phyloP scores from a whole-genome alignment of 768 basidiomycete genomes.

The Leccinum ochraceum region DNA sequence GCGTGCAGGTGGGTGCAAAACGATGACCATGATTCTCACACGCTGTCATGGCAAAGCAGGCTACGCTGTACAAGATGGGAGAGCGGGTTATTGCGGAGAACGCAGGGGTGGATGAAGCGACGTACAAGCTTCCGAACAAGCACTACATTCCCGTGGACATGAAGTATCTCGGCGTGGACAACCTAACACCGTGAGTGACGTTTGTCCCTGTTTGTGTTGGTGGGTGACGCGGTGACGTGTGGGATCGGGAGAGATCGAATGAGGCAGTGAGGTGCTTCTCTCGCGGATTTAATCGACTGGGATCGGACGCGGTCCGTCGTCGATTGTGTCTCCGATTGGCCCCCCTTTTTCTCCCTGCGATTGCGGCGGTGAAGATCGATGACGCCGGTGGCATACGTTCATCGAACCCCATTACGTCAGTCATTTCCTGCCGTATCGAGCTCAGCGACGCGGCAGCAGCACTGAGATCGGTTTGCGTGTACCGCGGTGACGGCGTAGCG shows the following conservation, averaged over 20 bases:
- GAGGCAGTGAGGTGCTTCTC: slow-evolving; percentile 1
- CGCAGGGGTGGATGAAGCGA: slow-evolving; percentile 53
- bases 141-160: slow-evolving; percentile 92
- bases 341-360: slow-evolving; percentile 1
- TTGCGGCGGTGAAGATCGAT: slow-evolving; percentile 27
- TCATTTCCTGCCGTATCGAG: not conserved
- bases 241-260: slow-evolving; percentile 13
- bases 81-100: slow-evolving; percentile 71
- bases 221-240: slow-evolving; percentile 20
- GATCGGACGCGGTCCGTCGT: not conserved
- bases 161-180: slow-evolving; percentile 70
- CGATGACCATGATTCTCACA: not conserved
- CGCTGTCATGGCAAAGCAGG: slow-evolving; percentile 45
- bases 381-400: slow-evolving; percentile 30
- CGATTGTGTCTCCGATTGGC: slow-evolving; percentile 13
- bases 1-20: slow-evolving; percentile 70
- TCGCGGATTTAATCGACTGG: not conserved
- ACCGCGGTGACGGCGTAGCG: slow-evolving; percentile 18
- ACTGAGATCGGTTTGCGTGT: slow-evolving; percentile 4
- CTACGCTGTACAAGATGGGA: slow-evolving; percentile 90
- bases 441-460: not conserved
- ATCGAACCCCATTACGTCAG: slow-evolving; percentile 26
- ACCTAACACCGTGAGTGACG: slow-evolving; percentile 59
- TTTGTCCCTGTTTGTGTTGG: slow-evolving; percentile 10
- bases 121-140: slow-evolving; percentile 87